Evolutionary conservation across 2,329 filamentous ascomycete genomes (phyloP).

Genomic region (Aschersonia sp.): DNA sequence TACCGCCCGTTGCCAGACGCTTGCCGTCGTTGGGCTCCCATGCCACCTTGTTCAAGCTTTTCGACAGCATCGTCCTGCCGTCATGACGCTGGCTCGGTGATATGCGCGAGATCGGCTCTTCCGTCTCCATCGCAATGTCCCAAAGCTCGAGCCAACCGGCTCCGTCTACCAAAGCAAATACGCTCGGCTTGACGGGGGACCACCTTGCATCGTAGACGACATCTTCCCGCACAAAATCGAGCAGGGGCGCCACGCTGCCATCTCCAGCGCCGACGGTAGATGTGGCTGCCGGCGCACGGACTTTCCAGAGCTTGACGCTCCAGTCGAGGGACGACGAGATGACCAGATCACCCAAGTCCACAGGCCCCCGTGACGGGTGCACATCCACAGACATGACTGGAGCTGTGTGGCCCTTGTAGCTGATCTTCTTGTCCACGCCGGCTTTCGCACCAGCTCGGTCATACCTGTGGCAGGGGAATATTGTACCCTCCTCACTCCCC

Average conservation of each 20-base stretch:
- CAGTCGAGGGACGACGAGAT: conserved; percentile 89
- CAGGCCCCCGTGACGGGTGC: conserved; percentile 79
- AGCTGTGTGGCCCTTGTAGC: conserved; percentile 79
- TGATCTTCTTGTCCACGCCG: conserved; percentile 77
- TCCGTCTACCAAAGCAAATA: conserved; percentile 90
- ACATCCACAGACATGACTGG: conserved; percentile 95
- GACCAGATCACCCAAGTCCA: conserved; percentile 88
- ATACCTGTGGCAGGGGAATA: conserved; percentile 93
- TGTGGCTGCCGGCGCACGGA: conserved; percentile 64
- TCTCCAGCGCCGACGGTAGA: conserved; percentile 41
- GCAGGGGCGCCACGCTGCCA: conserved; percentile 51
- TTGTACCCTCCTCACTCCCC: conserved; percentile 89
- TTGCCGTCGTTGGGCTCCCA: conserved; percentile 89
- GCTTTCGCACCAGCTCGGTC: conserved; percentile 95
- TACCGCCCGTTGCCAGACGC: conserved; percentile 75
- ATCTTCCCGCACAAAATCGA: conserved; percentile 88
- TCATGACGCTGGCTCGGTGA: conserved; percentile 53
- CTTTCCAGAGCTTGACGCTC: conserved; percentile 95
- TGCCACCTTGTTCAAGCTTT: conserved; percentile 83
- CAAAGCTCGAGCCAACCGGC: conserved; percentile 86
- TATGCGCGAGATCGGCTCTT: conserved; percentile 76
- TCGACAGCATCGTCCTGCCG: conserved; percentile 55
- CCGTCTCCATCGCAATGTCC: conserved; percentile 84
- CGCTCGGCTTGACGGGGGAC: conserved; percentile 86
- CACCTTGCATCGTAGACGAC: conserved; percentile 93